phyloP scores from a whole-genome alignment of 2,329 filamentous ascomycete species.

The Penicillium italicum region DNA sequence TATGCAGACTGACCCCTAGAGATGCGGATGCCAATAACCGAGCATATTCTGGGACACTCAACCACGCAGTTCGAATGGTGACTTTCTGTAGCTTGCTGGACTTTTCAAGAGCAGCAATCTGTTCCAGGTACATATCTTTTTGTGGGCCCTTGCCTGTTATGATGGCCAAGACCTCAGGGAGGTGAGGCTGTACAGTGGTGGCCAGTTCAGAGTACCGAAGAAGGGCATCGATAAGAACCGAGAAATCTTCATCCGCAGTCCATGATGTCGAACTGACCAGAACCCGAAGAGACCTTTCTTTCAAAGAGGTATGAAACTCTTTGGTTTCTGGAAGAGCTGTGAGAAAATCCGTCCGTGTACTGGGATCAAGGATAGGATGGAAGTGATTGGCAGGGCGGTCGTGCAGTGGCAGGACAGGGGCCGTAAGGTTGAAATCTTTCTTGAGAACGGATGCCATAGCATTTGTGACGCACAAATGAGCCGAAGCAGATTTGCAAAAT shows the following conservation, averaged over 20 bases:
- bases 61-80: constrained; percentile 75
- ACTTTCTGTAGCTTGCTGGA: constrained; percentile 65
- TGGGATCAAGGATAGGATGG: constrained; percentile 58
- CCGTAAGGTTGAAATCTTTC: constrained; percentile 61
- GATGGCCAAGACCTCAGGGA: constrained; percentile 73
- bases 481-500: constrained; percentile 65
- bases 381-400: constrained; percentile 84
- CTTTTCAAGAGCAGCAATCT: constrained; percentile 60
- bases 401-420: constrained; percentile 69
- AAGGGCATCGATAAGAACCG: constrained; percentile 77
- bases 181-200: constrained; percentile 42
- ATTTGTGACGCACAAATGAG: constrained; percentile 82
- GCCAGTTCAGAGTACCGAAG: constrained; percentile 63
- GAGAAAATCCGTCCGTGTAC: constrained; percentile 59
- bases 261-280: constrained; percentile 93
- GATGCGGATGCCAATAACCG: constrained; percentile 78
- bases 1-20: constrained; percentile 86
- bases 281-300: constrained; percentile 59
- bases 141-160: constrained; percentile 94
- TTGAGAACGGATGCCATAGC: constrained; percentile 78
- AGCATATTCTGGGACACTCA: constrained; percentile 81
- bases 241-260: constrained; percentile 96
- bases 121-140: constrained; percentile 67
- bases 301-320: constrained; percentile 56
- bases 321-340: constrained; percentile 62